Percentiles rank a stretch among this genome's conserved stretches.
Evolutionary conservation across 192 early-diverging fungal species (phyloP).

Genomic region (Coemansia sp.): DNA sequence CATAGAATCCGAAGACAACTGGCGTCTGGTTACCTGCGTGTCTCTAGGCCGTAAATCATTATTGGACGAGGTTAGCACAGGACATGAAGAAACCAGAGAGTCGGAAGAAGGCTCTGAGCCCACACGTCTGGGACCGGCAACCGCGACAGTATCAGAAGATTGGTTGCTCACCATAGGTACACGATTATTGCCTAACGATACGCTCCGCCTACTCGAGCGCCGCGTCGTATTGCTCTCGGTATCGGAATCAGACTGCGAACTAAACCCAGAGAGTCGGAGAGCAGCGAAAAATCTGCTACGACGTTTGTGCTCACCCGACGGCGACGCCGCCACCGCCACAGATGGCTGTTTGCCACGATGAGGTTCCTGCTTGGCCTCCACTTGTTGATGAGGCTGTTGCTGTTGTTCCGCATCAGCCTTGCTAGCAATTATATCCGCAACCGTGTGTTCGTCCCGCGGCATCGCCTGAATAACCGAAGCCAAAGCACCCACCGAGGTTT

Average conservation of each 20-base stretch:
- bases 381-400: not conserved
- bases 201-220: constrained; percentile 18
- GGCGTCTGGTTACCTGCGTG: constrained; percentile 3
- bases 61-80: constrained; percentile 18
- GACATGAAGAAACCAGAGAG: constrained; percentile 38
- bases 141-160: not conserved
- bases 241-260: not conserved
- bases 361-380: not conserved
- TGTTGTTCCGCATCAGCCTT: constrained; percentile 18
- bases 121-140: not conserved
- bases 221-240: constrained; percentile 6
- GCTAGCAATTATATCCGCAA: constrained; percentile 47
- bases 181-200: constrained; percentile 28
- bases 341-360: too few species aligned
- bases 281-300: constrained; percentile 44
- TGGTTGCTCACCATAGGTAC: too few species aligned
- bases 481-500: constrained; percentile 33
- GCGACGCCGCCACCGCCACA: not conserved
- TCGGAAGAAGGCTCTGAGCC: constrained; percentile 19
- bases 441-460: constrained; percentile 36
- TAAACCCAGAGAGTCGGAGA: constrained; percentile 22
- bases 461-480: constrained; percentile 30
- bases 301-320: constrained; percentile 25
- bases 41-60: not conserved
- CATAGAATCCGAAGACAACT: constrained; percentile 15